phyloP scores from a whole-genome alignment of 345 rosid genomes.

The Stellera chamaejasme region DNA sequence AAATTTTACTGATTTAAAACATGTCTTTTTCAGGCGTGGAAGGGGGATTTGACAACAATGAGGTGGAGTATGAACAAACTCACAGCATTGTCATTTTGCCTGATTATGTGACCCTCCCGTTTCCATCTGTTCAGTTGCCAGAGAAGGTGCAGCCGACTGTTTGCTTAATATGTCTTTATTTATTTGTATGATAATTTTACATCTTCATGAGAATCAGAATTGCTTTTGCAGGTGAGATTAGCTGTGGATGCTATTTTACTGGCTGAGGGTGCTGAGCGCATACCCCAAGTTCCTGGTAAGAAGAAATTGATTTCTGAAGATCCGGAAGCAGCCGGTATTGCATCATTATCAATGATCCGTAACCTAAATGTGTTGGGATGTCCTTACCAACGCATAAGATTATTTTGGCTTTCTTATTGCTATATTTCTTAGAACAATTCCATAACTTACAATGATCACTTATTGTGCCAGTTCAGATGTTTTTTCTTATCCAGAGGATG shows the following conservation, averaged over 20 bases:
- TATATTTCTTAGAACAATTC: neutral
- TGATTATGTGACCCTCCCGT: slow-evolving; percentile 53
- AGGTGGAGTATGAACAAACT: slow-evolving; percentile 73
- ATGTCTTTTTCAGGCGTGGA: slow-evolving; percentile 55
- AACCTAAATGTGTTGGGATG: too few relatives aligned
- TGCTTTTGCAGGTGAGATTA: slow-evolving; percentile 59
- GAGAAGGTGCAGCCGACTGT: slow-evolving; percentile 62
- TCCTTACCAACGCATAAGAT: too few relatives aligned
- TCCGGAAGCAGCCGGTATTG: slow-evolving; percentile 93
- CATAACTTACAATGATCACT: slow-evolving; percentile 30
- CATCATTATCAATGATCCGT: slow-evolving; percentile 5
- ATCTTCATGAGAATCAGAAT: neutral
- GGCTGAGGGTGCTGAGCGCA: slow-evolving; percentile 86
- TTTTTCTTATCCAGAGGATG: slow-evolving; percentile 94
- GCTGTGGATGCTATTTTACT: slow-evolving; percentile 75
- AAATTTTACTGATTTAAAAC: neutral
- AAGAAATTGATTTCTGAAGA: slow-evolving; percentile 94
- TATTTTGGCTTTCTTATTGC: too few relatives aligned
- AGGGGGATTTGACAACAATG: slow-evolving; percentile 92
- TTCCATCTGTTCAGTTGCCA: slow-evolving; percentile 92
- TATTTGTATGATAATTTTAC: neutral
- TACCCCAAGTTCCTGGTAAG: slow-evolving; percentile 82
- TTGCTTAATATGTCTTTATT: neutral
- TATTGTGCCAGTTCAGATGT: slow-evolving; percentile 96
- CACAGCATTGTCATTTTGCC: slow-evolving; percentile 70